Evolutionary conservation across 129 eudicot species (phyloP).

Genomic region (Arctium minus): DNA sequence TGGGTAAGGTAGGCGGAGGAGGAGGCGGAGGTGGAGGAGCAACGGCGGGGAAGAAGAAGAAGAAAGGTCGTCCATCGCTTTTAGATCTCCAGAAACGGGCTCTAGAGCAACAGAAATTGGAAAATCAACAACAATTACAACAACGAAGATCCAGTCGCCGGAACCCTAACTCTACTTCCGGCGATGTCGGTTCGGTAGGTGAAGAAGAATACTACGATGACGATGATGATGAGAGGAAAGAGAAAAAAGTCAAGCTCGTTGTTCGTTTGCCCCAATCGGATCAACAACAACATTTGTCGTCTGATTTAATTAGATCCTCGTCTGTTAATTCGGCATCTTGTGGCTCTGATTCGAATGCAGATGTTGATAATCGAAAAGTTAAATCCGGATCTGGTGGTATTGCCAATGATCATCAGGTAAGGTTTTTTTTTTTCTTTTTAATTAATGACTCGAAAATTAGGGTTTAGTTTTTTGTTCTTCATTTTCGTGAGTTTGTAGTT

Average conservation of each 20-base stretch:
- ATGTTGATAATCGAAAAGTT: constrained; percentile 41
- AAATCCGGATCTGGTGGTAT: constrained; percentile 52
- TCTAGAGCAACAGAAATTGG: constrained; percentile 29
- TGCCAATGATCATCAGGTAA: constrained; percentile 42
- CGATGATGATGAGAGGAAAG: constrained; percentile 76
- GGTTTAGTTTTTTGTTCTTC: constrained; percentile 8
- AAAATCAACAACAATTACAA: constrained; percentile 25
- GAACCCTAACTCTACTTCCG: constrained; percentile 49
- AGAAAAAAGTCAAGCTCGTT: constrained; percentile 80
- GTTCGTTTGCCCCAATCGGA: constrained; percentile 55
- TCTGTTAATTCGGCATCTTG: constrained; percentile 42
- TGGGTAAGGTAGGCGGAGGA: constrained; percentile 55
- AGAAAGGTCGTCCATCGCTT: constrained; percentile 83
- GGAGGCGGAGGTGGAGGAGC: constrained; percentile 22
- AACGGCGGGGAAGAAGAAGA: constrained; percentile 53
- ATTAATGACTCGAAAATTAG: constrained; percentile 13
- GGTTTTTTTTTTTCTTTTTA: neutral
- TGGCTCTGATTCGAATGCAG: constrained; percentile 40
- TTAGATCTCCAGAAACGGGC: constrained; percentile 63
- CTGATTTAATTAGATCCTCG: constrained; percentile 31
- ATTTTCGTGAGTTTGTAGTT: neutral
- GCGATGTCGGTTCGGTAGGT: constrained; percentile 27
- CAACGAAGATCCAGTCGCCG: constrained; percentile 79
- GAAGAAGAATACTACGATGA: constrained; percentile 54
- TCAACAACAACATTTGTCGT: constrained; percentile 22